Evolutionary conservation across 2,329 filamentous ascomycete species (phyloP).

Genomic region (Penicillium sp.): DNA sequence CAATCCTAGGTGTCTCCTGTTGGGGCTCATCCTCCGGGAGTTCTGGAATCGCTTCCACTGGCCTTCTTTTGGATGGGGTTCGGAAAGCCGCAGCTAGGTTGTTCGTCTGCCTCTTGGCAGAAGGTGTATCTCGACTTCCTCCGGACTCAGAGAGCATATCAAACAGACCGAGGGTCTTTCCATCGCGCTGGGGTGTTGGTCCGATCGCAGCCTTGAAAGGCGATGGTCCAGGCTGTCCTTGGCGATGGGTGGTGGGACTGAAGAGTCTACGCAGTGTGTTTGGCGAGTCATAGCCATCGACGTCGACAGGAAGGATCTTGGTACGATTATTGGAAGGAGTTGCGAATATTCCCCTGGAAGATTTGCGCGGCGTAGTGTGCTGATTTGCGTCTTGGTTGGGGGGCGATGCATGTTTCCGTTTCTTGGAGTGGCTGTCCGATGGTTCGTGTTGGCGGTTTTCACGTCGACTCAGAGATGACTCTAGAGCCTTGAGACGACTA

Average conservation of each 20-base stretch:
- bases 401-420: constrained; percentile 37
- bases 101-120: constrained; percentile 29
- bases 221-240: constrained; percentile 30
- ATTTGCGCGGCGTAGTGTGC: constrained; percentile 40
- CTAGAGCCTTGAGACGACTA: constrained; percentile 42
- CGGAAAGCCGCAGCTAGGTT: constrained; percentile 31
- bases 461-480: constrained; percentile 24
- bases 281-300: constrained; percentile 51
- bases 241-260: constrained; percentile 37
- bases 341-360: constrained; percentile 30
- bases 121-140: constrained; percentile 37
- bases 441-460: constrained; percentile 22
- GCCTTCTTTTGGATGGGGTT: constrained; percentile 40
- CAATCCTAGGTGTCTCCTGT: constrained; percentile 25
- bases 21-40: constrained; percentile 31
- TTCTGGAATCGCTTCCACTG: constrained; percentile 31
- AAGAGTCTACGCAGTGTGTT: constrained; percentile 40
- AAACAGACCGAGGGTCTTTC: constrained; percentile 50
- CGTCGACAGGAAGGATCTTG: constrained; percentile 38
- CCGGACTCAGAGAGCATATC: constrained; percentile 49
- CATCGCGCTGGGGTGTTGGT: constrained; percentile 53
- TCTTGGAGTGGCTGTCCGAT: constrained; percentile 25
- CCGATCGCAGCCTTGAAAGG: constrained; percentile 46
- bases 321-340: constrained; percentile 34
- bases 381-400: constrained; percentile 22